Conservation (phyloP, 148 eudicot genomes). For the Rhododendron mucronatum region DNA sequence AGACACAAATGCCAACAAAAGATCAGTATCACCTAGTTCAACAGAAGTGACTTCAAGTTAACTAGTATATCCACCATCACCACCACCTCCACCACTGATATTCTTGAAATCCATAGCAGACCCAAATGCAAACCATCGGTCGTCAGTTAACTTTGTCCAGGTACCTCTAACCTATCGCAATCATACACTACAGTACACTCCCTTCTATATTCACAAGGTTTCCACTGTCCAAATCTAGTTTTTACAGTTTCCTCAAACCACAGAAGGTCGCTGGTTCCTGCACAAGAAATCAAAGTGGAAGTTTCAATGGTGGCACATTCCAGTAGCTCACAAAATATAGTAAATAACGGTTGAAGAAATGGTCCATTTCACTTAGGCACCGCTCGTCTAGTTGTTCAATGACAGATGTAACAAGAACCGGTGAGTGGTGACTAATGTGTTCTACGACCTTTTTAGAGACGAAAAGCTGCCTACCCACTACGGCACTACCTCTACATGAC, state of each 20-base stretch:
- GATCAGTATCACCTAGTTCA: slow-evolving; percentile 4
- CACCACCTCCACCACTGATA: slow-evolving; percentile 1
- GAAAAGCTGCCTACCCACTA: neutral
- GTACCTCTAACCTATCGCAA: slow-evolving; percentile 18
- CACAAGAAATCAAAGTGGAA: neutral
- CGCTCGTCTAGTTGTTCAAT: neutral
- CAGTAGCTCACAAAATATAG: neutral
- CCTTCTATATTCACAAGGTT: slow-evolving; percentile 26
- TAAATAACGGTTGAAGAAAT: neutral
- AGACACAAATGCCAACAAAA: slow-evolving; percentile 1
- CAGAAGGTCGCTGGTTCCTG: slow-evolving; percentile 12
- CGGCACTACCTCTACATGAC: neutral
- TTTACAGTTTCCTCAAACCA: neutral
- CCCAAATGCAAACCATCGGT: neutral
- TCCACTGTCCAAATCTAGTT: slow-evolving; percentile 10
- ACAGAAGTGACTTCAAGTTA: slow-evolving; percentile 3
- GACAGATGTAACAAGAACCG: neutral
- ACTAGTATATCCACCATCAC: neutral
- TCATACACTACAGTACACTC: slow-evolving; percentile 19
- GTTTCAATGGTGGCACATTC: neutral
- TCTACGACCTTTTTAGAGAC: neutral
- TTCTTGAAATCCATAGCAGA: neutral
- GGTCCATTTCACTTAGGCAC: neutral
- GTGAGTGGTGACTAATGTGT: neutral
- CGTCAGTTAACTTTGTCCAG: slow-evolving; percentile 15